These are phyloP conservation scores for Byssochlamys sp. DNA, from an alignment of 2,329 filamentous ascomycete species.

Conservation along the genomic window DNA sequence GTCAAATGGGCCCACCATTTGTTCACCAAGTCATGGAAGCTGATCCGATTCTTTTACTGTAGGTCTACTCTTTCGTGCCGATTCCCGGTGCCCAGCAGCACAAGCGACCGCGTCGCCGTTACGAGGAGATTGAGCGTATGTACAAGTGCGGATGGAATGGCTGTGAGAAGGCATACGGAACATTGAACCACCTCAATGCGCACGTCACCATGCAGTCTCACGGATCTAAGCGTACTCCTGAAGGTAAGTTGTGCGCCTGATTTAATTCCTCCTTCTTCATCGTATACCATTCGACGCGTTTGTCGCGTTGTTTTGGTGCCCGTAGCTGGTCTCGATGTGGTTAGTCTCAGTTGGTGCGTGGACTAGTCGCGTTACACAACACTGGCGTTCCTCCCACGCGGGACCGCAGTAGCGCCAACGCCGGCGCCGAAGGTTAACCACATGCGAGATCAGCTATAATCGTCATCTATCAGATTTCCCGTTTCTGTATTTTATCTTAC, in stretches of 20 bases:
- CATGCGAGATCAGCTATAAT: not conserved
- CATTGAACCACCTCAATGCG: slow-evolving; percentile 91
- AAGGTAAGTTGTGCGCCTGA: slow-evolving; percentile 56
- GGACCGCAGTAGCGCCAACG: slow-evolving; percentile 45
- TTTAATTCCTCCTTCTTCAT: slow-evolving; percentile 4
- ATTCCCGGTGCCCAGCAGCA: slow-evolving; percentile 96
- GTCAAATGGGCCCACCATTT: not conserved
- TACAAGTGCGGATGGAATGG: slow-evolving; percentile 99
- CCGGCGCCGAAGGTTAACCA: slow-evolving; percentile 39
- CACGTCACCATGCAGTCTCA: slow-evolving; percentile 99
- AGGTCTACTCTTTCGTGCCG: slow-evolving; percentile 96
- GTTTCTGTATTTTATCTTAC: not conserved
- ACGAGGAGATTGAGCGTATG: slow-evolving; percentile 98
- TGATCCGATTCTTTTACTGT: slow-evolving; percentile 28
- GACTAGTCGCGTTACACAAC: slow-evolving; percentile 41
- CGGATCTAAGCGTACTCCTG: slow-evolving; percentile 84
- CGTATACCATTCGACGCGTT: slow-evolving; percentile 6
- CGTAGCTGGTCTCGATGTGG: slow-evolving; percentile 31
- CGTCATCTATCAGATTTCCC: not conserved
- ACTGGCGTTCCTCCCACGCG: slow-evolving; percentile 40
- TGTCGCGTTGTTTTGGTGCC: slow-evolving; percentile 17
- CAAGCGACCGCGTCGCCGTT: slow-evolving; percentile 83
- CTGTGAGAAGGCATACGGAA: slow-evolving; percentile 97
- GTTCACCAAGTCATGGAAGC: slow-evolving; percentile 3
- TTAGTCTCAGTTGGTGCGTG: slow-evolving; percentile 26